Base-by-base conservation (phyloP, 108 stramenopile species). In the Licmophora abbreviata region DNA sequence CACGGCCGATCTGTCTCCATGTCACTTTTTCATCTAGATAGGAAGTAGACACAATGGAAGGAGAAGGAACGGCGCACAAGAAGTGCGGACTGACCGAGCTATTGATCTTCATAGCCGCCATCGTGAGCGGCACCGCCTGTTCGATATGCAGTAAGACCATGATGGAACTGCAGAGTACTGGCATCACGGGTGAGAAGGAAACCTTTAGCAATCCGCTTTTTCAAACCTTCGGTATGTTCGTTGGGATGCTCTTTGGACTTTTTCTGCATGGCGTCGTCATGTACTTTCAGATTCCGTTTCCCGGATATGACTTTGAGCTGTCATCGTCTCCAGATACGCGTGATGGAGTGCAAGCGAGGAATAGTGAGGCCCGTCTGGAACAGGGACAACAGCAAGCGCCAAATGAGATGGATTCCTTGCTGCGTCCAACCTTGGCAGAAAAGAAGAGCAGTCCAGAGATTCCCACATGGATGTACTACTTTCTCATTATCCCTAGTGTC, bases 171-270 rank as follows among this genome's bases (percentile, higher is more conserved):
- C 64, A 65, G 30, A 71, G 73, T 20, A 71, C 65, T 33, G 86
- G 77, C 36, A 69, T 79, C 11, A 57, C 63, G n/a, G 77, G 79
- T n/a, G 82, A 66, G 32, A 41, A 56, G 24, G 86, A 90, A 54
- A 22, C 53, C 2, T 94, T 94, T 54, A 44, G 54, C 8, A 88
- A 86, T 44, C 83, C 80, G 15, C 41, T 88, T 2, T 81, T 84
- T 54, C 80, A 79, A 54, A 91, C 93, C 1, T 86, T 88, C 54
- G 88, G 88, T 15, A 94, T 94, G 93, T 94, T 94, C 56, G 57
- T 94, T n/a, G 93, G 88, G 20, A 94, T 91, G 88, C 22, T 64
- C 34, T 85, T 79, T 44, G 88, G 79, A 21, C 45, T 94, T n/a
- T 42, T 71, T n/a, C 77, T 89, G 78, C 93, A 94, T 58, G 68